Evolutionary conservation across 139 green algal genomes (phyloP), one percentile per base, ranked within the genome.

Genomic region (Chlamydomonas schloesseri): DNA sequence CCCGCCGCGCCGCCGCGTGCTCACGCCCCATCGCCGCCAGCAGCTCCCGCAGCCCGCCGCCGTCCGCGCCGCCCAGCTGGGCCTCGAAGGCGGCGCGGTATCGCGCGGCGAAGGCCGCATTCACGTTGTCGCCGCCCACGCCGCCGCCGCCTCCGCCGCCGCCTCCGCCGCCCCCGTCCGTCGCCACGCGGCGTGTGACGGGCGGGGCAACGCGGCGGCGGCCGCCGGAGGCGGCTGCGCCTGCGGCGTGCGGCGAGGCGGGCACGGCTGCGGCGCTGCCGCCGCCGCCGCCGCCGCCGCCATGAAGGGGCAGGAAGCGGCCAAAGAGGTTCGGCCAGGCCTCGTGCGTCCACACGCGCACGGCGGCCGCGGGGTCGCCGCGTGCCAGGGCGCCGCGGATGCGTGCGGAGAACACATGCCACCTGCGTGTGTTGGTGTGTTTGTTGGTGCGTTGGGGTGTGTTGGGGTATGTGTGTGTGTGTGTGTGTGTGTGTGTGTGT

Each of bases 261-360:
- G n/a, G n/a, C n/a, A n/a, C 50, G 14, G 73, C 31, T 2, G 29
- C 33, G 9, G 73, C 33, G 53, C 31, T 20, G 26, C 46, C 72
- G 26, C 36, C 24, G 13, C 50, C 34, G 17, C 20, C 62, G 13
- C 3, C 33, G 50, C 50, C 31, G n/a, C 57, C 28, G 55, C 53
- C 20, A 53, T 28, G 2, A n/a, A n/a, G n/a, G 37, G 75, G 14
- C 47, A 75, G 79, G 67, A 47, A 77, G 31, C 47, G 47, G 33
- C 79, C 79, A 9, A 85, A 76, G 2, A 85, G 65, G 79, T 20
- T 69, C 10, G 79, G 67, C 79, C 79, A 85, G n/a, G 79, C 79
- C 14, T 85, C 67, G 65, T 85, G 47, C 10, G 28, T 8, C 78
- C 78, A 84, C n/a, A 74, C 42, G 0, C 29, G 8, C 78, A 74